These are phyloP conservation scores for Nematocida sp. DNA, from an alignment of 371 early-diverging fungal genomes.

Conservation along the genomic window DNA sequence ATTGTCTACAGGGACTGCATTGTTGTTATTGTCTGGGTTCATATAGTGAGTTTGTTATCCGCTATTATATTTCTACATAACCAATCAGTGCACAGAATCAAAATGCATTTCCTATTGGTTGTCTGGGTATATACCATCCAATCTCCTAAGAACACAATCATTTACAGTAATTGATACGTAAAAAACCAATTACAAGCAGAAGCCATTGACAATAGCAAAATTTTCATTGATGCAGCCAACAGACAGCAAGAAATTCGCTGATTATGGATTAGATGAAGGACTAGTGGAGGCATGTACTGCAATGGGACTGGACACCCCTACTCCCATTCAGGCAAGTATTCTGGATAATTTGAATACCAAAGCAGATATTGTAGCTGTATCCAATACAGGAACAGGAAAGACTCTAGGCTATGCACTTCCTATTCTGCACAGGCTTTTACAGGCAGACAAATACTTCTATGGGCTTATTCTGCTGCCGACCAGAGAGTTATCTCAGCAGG, in stretches of 20 bases:
- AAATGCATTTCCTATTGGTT: too few relatives aligned
- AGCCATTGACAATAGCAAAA: too few relatives aligned
- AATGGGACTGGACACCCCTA: conserved; percentile 57
- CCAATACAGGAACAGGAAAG: conserved; percentile 93
- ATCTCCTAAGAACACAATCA: too few relatives aligned
- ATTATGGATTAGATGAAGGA: background rate
- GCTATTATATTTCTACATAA: too few relatives aligned
- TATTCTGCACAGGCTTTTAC: conserved; percentile 72
- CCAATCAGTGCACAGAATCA: too few relatives aligned
- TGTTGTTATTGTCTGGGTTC: too few relatives aligned
- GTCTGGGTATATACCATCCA: too few relatives aligned
- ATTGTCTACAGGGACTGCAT: too few relatives aligned
- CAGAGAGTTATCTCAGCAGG: conserved; percentile 89
- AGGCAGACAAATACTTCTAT: conserved; percentile 57
- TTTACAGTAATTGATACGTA: too few relatives aligned
- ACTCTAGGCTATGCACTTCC: conserved; percentile 92
- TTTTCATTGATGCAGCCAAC: too few relatives aligned
- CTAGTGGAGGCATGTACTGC: background rate
- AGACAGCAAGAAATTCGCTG: background rate
- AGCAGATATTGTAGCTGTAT: conserved; percentile 87
- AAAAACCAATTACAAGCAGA: too few relatives aligned
- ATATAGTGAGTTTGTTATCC: too few relatives aligned
- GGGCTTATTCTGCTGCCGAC: conserved; percentile 83
- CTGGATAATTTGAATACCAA: conserved; percentile 83
- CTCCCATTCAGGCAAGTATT: conserved; percentile 79